Base-by-base conservation (phyloP, 805 yeast species). In the Kluyveromyces aestuarii region DNA sequence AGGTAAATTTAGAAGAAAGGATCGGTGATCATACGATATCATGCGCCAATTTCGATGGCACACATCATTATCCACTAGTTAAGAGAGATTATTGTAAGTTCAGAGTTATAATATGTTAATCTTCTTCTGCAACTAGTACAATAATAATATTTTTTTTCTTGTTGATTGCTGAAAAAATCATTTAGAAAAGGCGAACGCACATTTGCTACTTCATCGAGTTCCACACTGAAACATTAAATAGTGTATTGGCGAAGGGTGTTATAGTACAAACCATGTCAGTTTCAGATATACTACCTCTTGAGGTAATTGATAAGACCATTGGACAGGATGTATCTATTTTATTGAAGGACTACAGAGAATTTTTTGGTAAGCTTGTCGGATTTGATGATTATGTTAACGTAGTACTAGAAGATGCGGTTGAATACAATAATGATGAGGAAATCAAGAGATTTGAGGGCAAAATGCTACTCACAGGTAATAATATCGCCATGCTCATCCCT, bases 371-470 rank as follows among this genome's bases (percentile, higher is more conserved):
- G 4, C 72, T 93, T 46, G 78, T 84, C 27, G 98, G 98, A 1
- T 91, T 91, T 66, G 99, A 93, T 64, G 98, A 93, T 67, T 91
- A 84, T 59, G 97, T 93, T 51, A 93, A 87, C 62, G 81, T 90
- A 67, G 95, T 93, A 10, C 73, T 93, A 46, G 86, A 85, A 57
- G 82, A 90, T 57, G 97, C 65, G 13, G 57, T 57, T 2, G 67
- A 62, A 47, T 63, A 62, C 53, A 54, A 50, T 17, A 59, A 62
- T 40, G 77, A 73, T 46, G 69, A 65, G 40, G 73, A 72, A 36
- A 75, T 75, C 6, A 60, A 64, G 48, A 68, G 72, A 40, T 73
- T 70, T 35, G 73, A 71, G 18, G 73, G 78, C 25, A 74, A 82
- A 57, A 80, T 85, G 77, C 70, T 85, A 41, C 70, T 85, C 56